A percentile compares a stretch with the other conserved stretches of the same genome.
phyloP scores from a whole-genome alignment of 192 early-diverging fungal genomes.

The Lobosporangium transversale region DNA sequence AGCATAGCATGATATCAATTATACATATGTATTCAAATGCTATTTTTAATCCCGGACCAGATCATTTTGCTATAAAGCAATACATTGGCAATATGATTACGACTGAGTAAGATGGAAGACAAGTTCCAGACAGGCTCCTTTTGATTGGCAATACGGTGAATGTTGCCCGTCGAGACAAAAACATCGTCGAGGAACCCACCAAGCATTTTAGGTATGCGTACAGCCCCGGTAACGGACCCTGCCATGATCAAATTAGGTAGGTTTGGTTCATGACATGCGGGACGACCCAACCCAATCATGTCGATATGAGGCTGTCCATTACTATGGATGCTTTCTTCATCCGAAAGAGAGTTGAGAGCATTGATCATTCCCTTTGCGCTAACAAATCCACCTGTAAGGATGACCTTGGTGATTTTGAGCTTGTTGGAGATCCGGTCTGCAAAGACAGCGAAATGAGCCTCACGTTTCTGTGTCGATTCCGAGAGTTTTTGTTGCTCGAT shows the following conservation, averaged over 20 bases:
- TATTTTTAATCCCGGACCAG: no score
- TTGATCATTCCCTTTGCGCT: conserved; percentile 9
- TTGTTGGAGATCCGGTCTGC: conserved; percentile 27
- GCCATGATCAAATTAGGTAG: conserved; percentile 23
- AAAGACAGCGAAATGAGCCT: conserved; percentile 39
- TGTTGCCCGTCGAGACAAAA: conserved; percentile 18
- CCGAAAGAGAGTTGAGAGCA: background rate
- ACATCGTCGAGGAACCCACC: conserved; percentile 25
- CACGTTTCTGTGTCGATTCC: conserved; percentile 4
- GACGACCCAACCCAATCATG: conserved; percentile 22
- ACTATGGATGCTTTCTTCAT: background rate
- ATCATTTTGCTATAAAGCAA: no score
- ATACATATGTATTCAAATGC: no score
- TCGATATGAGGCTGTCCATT: conserved; percentile 14
- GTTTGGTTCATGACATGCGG: conserved; percentile 14
- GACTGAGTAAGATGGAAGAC: no score
- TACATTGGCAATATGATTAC: no score
- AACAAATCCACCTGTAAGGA: conserved; percentile 25
- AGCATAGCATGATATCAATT: no score
- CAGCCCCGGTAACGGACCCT: no score
- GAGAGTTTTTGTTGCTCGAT: no score
- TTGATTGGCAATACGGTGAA: conserved; percentile 10
- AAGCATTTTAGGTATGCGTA: no score
- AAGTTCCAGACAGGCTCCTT: no score
- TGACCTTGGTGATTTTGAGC: conserved; percentile 9